Conservation (phyloP, 306 rosid genomes). For the Lagenaria siceraria region DNA sequence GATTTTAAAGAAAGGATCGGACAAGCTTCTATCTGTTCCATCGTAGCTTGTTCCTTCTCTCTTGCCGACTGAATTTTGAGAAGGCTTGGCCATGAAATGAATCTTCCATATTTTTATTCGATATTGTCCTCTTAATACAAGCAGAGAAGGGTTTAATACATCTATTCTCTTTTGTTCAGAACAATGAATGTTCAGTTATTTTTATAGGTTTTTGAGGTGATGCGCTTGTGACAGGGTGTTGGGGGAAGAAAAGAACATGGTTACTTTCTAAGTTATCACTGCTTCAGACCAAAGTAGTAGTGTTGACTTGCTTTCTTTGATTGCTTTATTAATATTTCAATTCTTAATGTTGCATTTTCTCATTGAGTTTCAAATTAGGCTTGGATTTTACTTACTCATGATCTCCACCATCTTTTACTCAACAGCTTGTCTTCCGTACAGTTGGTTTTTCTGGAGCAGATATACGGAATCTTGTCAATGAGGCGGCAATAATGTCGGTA, state of each 20-base stretch:
- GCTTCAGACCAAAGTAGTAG: background rate
- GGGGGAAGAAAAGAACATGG: background rate
- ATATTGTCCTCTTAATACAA: too few relatives aligned
- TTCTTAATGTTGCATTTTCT: background rate
- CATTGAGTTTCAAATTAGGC: background rate
- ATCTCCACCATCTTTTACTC: conserved; percentile 14
- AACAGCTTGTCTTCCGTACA: conserved; percentile 91
- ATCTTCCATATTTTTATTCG: too few relatives aligned
- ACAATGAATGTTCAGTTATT: too few relatives aligned
- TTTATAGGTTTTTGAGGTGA: too few relatives aligned
- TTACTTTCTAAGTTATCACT: background rate
- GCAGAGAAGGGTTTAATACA: too few relatives aligned
- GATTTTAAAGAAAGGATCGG: too few relatives aligned
- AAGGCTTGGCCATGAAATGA: too few relatives aligned
- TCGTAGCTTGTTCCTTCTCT: too few relatives aligned
- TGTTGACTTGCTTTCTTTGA: background rate
- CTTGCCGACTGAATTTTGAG: too few relatives aligned
- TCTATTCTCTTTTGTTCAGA: too few relatives aligned
- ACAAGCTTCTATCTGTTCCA: too few relatives aligned
- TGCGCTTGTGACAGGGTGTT: background rate
- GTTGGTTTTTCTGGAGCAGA: conserved; percentile 98
- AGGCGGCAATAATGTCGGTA: conserved; percentile 97
- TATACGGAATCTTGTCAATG: conserved; percentile 87
- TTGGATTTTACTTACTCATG: background rate
- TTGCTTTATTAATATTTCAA: background rate